Evolutionary conservation across 495 filamentous ascomycete species (phyloP), one percentile per base, ranked within the genome.

Genomic region (Penicillium ochrochloron): DNA sequence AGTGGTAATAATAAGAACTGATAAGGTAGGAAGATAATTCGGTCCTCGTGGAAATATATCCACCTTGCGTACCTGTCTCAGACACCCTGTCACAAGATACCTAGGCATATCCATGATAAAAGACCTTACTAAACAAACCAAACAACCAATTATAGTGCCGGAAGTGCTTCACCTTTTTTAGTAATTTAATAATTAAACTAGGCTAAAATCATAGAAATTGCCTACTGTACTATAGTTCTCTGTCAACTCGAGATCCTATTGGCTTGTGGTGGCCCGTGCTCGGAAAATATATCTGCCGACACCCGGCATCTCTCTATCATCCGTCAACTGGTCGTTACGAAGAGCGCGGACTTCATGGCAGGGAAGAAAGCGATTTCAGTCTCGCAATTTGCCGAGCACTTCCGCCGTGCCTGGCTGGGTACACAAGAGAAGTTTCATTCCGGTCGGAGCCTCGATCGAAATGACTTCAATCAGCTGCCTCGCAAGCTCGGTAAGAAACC

Each of bases 311-410:
- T 29, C 37, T 29, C 27, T 5, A 27, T 5, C 25, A 27, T 27
- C 2, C 25, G 17, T 41, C 51, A 60, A 55, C 41, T 65, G 57
- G 53, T 65, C 39, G n/a, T 37, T 27, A 27, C 44, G 2, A n/a
- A 39, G 15, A 41, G 50, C 6, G 23, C 21, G 23, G 19, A 34
- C 58, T 66, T 56, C 41, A 70, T 70, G 67, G 62, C 62, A 12
- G 25, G 23, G 14, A 58, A 46, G 9, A 66, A 60, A 66, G 80
- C 85, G 14, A 85, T 90, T 66, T 72, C 72, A 25, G 63, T 75
- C 25, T 48, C 68, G 14, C 84, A 89, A 68, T 90, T 88, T 70
- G 66, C 76, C 46, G 80, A 84, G 42, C 77, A 82, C 29, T 62
- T 90, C 61, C 76, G 75, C 23, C 78, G 79, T 58, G 81, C 80